A percentile compares a stretch with the other conserved stretches of the same genome.
Conservation (phyloP, 805 yeast species). For the Yamadazyma endophytica region DNA sequence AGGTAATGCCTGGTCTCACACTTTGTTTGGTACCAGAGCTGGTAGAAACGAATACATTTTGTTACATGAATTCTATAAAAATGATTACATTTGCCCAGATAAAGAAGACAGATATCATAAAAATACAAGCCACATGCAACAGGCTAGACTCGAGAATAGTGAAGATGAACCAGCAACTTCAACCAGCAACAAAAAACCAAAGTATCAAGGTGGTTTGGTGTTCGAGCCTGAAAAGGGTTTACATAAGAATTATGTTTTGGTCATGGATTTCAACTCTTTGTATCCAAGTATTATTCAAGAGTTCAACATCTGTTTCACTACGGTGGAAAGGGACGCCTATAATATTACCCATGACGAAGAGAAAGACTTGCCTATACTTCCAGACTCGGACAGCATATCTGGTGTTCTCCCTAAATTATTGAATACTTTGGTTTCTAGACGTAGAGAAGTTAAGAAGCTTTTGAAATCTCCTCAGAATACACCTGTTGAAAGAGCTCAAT, state of each 20-base stretch:
- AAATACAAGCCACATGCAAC: constrained; percentile 31
- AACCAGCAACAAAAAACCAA: constrained; percentile 60
- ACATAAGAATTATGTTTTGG: constrained; percentile 82
- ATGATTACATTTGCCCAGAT: constrained; percentile 85
- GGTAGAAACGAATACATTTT: constrained; percentile 93
- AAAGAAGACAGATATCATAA: constrained; percentile 49
- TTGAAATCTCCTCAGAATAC: constrained; percentile 71
- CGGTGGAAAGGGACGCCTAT: constrained; percentile 67
- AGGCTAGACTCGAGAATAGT: constrained; percentile 25
- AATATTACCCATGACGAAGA: constrained; percentile 45
- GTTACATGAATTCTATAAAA: constrained; percentile 82
- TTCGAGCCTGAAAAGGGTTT: constrained; percentile 96
- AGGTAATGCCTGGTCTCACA: constrained; percentile 96
- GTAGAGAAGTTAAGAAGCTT: constrained; percentile 86
- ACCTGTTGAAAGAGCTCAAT: constrained; percentile 67
- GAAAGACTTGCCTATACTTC: constrained; percentile 63
- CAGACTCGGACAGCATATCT: constrained; percentile 50
- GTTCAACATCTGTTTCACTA: constrained; percentile 93
- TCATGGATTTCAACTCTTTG: constrained; percentile 97
- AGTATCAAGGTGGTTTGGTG: constrained; percentile 89
- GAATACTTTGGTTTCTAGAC: constrained; percentile 80
- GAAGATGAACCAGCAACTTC: constrained; percentile 46
- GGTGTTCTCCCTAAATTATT: constrained; percentile 88
- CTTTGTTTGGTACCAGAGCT: constrained; percentile 91
- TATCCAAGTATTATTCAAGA: constrained; percentile 98